Evolutionary conservation across 805 yeast species (phyloP), one percentile per base, ranked within the genome.

Genomic region (Candida tallmaniae): DNA sequence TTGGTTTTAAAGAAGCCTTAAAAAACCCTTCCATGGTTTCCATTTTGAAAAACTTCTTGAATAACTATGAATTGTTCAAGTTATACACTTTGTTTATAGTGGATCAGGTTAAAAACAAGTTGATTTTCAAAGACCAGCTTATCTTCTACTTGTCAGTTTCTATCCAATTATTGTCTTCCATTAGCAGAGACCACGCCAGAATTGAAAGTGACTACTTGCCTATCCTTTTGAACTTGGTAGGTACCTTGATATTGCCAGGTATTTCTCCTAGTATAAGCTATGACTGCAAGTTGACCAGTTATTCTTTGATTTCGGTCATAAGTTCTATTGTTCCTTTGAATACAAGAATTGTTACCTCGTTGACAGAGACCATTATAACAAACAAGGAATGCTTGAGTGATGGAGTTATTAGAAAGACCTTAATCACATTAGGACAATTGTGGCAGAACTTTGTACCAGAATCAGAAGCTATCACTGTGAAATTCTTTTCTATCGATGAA

Each of bases 241-340:
- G 83, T 13, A 64, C 68, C 36, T 58, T 83, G 25, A 58, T 82
- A 40, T 42, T 50, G 20, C 52, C 56, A 3, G 45, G 45, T 11
- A 47, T 44, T 30, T 42, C 29, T 26, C 31, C 32, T 19, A 39
- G 57, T 5, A n/a, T n/a, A n/a, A n/a, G n/a, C n/a, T 42, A 63
- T 24, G 94, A 86, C 48, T 70, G 80, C 32, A 93, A 84, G 54
- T 71, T 86, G 39, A 81, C 96, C 13, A 87, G 90, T 2, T 90
- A 85, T 55, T 83, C 95, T 31, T 67, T 88, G 10, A 54, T 90
- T 16, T 75, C 90, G 0, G 96, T 90, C 2, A 62, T 89, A 33
- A 74, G 83, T 5, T 70, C 90, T 3, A 81, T 90, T 29, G 70
- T 80, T 31, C 82, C 86, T 5, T 67, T 93, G 30, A 41, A 58